Evolutionary conservation across 805 yeast genomes (phyloP).

Genomic region (Spencermartinsiella europaea): DNA sequence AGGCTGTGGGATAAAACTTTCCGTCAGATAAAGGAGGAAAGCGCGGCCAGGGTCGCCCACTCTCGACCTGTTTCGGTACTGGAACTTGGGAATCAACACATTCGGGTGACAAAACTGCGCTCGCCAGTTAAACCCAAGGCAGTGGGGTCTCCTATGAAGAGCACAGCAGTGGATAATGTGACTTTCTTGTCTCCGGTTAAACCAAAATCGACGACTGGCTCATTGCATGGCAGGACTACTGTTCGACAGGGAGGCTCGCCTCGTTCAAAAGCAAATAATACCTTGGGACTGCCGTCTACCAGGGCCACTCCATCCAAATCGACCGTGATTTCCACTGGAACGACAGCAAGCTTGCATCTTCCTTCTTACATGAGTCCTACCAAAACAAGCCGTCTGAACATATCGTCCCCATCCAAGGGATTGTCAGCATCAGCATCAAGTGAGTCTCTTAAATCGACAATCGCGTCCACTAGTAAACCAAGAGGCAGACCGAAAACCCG

Average conservation of each 20-base stretch:
- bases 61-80: background rate
- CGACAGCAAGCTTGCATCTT: too few species aligned
- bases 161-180: too few species aligned
- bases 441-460: background rate
- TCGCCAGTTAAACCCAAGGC: background rate
- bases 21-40: conserved; percentile 28
- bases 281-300: too few species aligned
- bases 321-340: too few species aligned
- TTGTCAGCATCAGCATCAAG: background rate
- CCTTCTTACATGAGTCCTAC: background rate
- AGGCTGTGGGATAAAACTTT: conserved; percentile 42
- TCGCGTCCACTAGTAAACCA: background rate
- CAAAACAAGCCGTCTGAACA: background rate
- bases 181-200: too few species aligned
- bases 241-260: too few species aligned
- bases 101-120: background rate
- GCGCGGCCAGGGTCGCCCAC: background rate
- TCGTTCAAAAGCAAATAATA: too few species aligned
- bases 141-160: too few species aligned
- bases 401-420: background rate
- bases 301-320: too few species aligned
- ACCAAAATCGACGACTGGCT: too few species aligned
- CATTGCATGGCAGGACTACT: too few species aligned
- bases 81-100: background rate
- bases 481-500: background rate